Evolutionary conservation across 257 asterid genomes (phyloP), one percentile per base, ranked within the genome.

Genomic region (Osmanthus fragrans): DNA sequence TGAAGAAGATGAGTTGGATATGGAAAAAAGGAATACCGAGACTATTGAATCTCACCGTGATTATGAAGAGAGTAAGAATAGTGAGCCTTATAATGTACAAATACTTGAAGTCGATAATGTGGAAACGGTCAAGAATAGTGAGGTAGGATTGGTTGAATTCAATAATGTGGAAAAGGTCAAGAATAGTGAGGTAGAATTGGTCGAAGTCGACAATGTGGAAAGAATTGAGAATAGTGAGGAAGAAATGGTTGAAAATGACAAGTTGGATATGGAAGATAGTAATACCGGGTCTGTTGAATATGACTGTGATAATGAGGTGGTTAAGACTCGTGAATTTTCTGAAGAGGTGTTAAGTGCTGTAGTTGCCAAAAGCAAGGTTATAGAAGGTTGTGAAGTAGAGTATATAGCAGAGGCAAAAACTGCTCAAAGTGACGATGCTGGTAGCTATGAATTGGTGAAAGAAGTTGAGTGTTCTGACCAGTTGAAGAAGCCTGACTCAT

Each of bases 361-460:
- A 40, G 47, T 40, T 9, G 47, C 15, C 13, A 15, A 40, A 40
- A 40, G 15, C 47, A 40, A 40, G 15, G 13, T 9, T 40, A 40
- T 40, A 10, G 47, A 40, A 10, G 47, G 47, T 40, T 10, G 47
- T 40, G 47, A 40, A 10, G 47, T 10, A 40, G 15, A 40, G 47
- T 40, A 40, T 10, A 40, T 40, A 40, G 13, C 47, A 40, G 47
- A 40, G 47, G 47, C 47, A 9, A 42, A 42, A 40, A 39, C 42
- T n/a, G 75, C 73, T 45, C 84, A 80, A 80, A 73, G 45, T 76
- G 82, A 78, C 71, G 79, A 23, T 27, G 77, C 63, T 64, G 63
- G n/a, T 79, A 80, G 73, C 12, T 58, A 47, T 40, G 85, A 19
- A 42, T 3, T 76, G 71, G 76, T 74, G 19, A 70, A 40, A 74